Base-by-base conservation (phyloP, 164 flowering plant genomes). In the Aristolochia contorta region DNA sequence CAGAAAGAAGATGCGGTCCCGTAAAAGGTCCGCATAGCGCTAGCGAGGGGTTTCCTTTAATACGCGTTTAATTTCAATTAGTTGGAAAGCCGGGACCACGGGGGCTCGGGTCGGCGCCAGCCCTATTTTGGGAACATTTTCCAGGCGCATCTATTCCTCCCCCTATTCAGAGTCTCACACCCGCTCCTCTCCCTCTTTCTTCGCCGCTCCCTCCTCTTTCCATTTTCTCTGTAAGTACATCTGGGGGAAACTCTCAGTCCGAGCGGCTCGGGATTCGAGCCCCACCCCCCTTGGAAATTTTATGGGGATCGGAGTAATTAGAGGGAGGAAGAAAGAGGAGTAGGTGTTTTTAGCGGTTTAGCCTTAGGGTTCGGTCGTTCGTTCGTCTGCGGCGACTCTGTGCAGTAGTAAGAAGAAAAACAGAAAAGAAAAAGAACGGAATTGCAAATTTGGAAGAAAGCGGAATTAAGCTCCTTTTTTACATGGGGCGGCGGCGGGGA, bases 1-100 rank as follows among this genome's bases (percentile, higher is more conserved):
- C 25, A 13, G 27, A 59, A 59, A 46, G 62, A 20, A 47, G 62
- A 59, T 59, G 53, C 62, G 62, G 62, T 46, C 62, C 62, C 62
- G 48, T 24, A 24, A 51, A 59, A 47, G 45, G 41, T 16, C 16
- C 4, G 24, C 1, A 32, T 20, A 20, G 46, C 21, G 9, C 16
- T 15, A 22, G 49, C 45, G 53, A 12, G 13, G 37, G n/a, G 21
- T 65, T 61, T 13, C 52, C 56, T 60, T 64, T 47, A 69, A 59
- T 65, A 37, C 46, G 58, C 58, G 52, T 67, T 70, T 65, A 65
- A 65, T 65, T 65, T 61, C 69, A 75, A 59, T 66, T 65, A 63
- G 72, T 71, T 78, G 70, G 71, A 64, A 72, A 65, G 22, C 20
- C 47, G 62, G 83, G 83, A 79, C 85, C 86, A 82, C 82, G 46